phyloP scores from a whole-genome alignment of 352 stramenopile genomes.

The Globisporangium parvum region DNA sequence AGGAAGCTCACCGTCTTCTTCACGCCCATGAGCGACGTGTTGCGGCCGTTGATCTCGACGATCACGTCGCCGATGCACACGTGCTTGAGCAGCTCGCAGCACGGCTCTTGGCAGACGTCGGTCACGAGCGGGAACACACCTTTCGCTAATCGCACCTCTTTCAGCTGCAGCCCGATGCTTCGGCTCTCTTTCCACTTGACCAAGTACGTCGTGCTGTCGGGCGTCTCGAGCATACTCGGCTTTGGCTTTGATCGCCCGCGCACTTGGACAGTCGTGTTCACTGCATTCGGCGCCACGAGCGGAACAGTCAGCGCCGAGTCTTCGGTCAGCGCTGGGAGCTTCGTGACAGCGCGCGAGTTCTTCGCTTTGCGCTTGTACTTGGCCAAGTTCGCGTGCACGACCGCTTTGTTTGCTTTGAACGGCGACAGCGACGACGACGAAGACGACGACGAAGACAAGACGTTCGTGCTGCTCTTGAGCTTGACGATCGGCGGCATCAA shows the following conservation, averaged over 20 bases:
- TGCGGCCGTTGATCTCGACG: slow-evolving; percentile 85
- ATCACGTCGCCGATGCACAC: slow-evolving; percentile 83
- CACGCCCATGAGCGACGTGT: slow-evolving; percentile 84
- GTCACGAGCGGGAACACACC: slow-evolving; percentile 76
- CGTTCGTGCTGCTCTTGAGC: slow-evolving; percentile 20
- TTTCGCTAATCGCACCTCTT: slow-evolving; percentile 72
- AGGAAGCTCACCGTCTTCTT: slow-evolving; percentile 88
- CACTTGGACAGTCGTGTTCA: slow-evolving; percentile 83
- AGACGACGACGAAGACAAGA: neutral
- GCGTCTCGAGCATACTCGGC: slow-evolving; percentile 68
- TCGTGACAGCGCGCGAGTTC: slow-evolving; percentile 46
- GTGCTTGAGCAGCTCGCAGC: slow-evolving; percentile 77
- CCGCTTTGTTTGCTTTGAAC: slow-evolving; percentile 32
- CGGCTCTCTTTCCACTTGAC: slow-evolving; percentile 87
- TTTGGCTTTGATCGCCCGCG: slow-evolving; percentile 72
- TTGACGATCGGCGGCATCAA: slow-evolving; percentile 42
- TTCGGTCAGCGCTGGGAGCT: slow-evolving; percentile 62
- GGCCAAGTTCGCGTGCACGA: slow-evolving; percentile 50
- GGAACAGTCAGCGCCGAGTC: slow-evolving; percentile 63
- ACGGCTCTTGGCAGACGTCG: slow-evolving; percentile 79
- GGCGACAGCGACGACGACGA: slow-evolving; percentile 7
- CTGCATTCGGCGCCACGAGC: slow-evolving; percentile 65
- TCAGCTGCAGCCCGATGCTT: slow-evolving; percentile 81
- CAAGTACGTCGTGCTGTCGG: slow-evolving; percentile 78
- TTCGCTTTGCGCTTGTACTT: slow-evolving; percentile 81